Base-by-base conservation (phyloP, 192 early-diverging fungal genomes). In the Linnemannia zychae region DNA sequence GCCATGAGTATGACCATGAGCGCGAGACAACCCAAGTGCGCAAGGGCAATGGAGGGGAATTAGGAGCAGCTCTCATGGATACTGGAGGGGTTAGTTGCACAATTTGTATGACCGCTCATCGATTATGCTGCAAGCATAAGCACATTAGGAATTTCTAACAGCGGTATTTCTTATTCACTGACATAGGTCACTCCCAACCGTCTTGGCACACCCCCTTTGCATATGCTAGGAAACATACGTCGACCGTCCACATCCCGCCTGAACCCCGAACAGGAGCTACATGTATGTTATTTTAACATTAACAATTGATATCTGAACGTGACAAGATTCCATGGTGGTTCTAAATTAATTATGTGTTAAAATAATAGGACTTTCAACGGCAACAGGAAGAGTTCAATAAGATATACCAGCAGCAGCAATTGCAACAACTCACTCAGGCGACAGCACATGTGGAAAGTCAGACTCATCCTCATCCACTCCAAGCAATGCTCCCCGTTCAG, bases 1-100 rank as follows among this genome's bases (percentile, higher is more conserved):
- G 72, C 33, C 82, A 84, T 36, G 82, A 84, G 36, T 84, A 84
- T 49, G 77, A 84, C 46, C 82, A 84, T 50, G 82, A 84, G 49
- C 46, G 82, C 48, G 82, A 84, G 57, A 84, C 82, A 47, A 84
- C 82, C 17, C 82, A 84, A 79, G 82, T 84, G 67, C 76, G 81
- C 28, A 84, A 74, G 33, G 69, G 70, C 20, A 57, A 71, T 69
- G 49, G 63, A 67, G 66, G 67, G 3, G 67, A 68, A 20, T 60
- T 60, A 6, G 65, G 47, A 47, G 52, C 37, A 53, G 44, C 72
- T 9, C 68, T 74, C 15, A 84, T 84, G 81, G 81, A 84, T 4
- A 70, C 71, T 36, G 38, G 52, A 9, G 81, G 38, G 81, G 81
- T 84, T 24, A 84, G 81, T 84, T 74, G 28, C 37, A 52, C 31